Evolutionary conservation across 2,329 filamentous ascomycete genomes (phyloP).

Genomic region (Stenocarpella maydis): DNA sequence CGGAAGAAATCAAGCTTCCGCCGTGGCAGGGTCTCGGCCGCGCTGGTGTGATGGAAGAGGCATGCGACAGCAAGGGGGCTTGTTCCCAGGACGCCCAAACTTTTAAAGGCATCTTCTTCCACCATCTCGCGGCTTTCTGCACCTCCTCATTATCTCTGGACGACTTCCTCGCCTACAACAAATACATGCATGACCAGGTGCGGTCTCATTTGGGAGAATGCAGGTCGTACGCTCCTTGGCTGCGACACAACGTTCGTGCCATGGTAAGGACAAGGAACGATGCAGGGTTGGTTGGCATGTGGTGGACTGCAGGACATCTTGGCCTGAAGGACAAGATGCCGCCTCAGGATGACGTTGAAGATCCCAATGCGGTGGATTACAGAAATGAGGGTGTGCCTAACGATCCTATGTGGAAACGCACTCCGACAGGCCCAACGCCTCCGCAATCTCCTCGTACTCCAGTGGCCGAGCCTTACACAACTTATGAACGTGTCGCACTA

Average conservation of each 20-base stretch:
- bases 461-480: constrained; percentile 4
- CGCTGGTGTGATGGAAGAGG: constrained; percentile 82
- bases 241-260: constrained; percentile 34
- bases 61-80: constrained; percentile 75
- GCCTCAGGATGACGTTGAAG: constrained; percentile 26
- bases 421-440: constrained; percentile 25
- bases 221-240: constrained; percentile 28
- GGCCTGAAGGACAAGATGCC: constrained; percentile 29
- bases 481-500: not conserved
- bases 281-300: constrained; percentile 36
- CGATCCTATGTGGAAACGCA: constrained; percentile 31
- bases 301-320: constrained; percentile 36
- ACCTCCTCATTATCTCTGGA: constrained; percentile 60
- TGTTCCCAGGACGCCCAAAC: constrained; percentile 88
- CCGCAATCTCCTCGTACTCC: constrained; percentile 20
- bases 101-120: constrained; percentile 96
- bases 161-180: constrained; percentile 37
- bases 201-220: constrained; percentile 34
- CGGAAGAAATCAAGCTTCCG: constrained; percentile 49
- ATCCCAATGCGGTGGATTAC: constrained; percentile 35
- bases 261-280: constrained; percentile 32
- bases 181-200: constrained; percentile 17
- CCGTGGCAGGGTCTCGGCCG: constrained; percentile 80
- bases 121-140: constrained; percentile 85
- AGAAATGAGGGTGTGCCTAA: constrained; percentile 35